phyloP scores from a whole-genome alignment of 306 rosid genomes.

The Fragaria nilgerrensis region DNA sequence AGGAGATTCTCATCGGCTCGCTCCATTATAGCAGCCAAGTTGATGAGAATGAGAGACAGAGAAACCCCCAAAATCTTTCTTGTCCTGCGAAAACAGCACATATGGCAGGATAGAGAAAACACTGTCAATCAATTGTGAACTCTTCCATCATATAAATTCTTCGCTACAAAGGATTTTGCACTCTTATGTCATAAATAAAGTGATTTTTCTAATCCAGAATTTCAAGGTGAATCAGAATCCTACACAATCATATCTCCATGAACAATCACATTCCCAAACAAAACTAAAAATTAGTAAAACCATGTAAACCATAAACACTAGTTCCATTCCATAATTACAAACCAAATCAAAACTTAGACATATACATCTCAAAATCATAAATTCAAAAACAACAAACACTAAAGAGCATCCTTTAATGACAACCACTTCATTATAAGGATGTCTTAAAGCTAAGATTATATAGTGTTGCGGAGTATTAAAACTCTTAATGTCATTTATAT shows the following conservation, averaged over 20 bases:
- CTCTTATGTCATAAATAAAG: background rate
- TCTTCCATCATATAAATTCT: background rate
- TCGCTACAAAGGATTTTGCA: background rate
- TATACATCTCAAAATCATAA: background rate
- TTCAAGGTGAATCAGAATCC: conserved; percentile 1
- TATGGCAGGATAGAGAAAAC: conserved; percentile 9
- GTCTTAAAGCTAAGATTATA: background rate
- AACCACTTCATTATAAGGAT: background rate
- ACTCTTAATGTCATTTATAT: background rate
- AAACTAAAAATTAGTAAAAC: background rate
- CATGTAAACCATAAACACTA: background rate
- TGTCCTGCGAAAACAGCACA: conserved; percentile 34
- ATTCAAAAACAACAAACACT: background rate
- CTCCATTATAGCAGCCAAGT: conserved; percentile 94
- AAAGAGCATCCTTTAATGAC: background rate
- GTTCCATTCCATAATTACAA: background rate
- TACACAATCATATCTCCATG: background rate
- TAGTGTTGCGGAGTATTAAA: background rate
- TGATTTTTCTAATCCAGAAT: background rate
- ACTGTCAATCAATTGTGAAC: conserved; percentile 16
- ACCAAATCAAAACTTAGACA: background rate
- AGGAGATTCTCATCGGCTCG: conserved; percentile 94
- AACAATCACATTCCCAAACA: background rate
- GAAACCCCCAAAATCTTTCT: conserved; percentile 59
- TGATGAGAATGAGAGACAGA: conserved; percentile 74